These are phyloP conservation scores for Fusarium odoratissimum DNA, from an alignment of 2,329 filamentous ascomycete genomes.

Conservation along the genomic window DNA sequence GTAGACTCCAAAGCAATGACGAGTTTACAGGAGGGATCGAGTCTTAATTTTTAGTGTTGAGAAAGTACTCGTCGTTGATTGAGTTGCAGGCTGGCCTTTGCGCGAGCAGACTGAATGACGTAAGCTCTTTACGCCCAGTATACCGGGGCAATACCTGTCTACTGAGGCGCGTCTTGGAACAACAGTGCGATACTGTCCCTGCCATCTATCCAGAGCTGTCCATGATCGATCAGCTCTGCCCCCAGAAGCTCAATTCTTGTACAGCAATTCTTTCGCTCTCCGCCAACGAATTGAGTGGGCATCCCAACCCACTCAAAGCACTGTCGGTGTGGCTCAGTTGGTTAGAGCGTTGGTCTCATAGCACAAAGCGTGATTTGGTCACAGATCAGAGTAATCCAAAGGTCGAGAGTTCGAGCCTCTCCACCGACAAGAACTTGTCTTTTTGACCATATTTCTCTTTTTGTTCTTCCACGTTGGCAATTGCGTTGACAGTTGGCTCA, in stretches of 20 bases:
- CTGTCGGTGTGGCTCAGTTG: constrained; percentile 11
- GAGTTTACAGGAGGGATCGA: neutral
- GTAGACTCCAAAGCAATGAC: neutral
- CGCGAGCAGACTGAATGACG: neutral
- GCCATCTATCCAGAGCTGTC: neutral
- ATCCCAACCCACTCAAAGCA: neutral
- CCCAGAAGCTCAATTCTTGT: neutral
- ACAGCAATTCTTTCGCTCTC: neutral
- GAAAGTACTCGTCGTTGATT: neutral
- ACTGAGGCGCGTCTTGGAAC: no score
- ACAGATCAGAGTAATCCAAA: constrained; percentile 4
- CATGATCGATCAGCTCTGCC: neutral
- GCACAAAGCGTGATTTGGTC: neutral
- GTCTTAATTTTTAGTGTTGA: fast-evolving
- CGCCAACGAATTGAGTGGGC: neutral
- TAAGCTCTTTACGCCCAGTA: neutral
- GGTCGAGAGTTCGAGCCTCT: constrained; percentile 10
- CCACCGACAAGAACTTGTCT: neutral
- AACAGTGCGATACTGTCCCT: neutral
- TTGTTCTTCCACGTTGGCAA: neutral
- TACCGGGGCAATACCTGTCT: neutral
- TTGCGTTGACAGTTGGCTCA: neutral
- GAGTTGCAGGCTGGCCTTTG: neutral
- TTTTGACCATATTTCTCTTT: neutral
- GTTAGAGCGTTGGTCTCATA: constrained; percentile 13